A percentile compares a stretch with the other conserved stretches of the same genome.
Evolutionary conservation across 2,329 filamentous ascomycete species (phyloP).

Genomic region (Podosphaera leucotricha): DNA sequence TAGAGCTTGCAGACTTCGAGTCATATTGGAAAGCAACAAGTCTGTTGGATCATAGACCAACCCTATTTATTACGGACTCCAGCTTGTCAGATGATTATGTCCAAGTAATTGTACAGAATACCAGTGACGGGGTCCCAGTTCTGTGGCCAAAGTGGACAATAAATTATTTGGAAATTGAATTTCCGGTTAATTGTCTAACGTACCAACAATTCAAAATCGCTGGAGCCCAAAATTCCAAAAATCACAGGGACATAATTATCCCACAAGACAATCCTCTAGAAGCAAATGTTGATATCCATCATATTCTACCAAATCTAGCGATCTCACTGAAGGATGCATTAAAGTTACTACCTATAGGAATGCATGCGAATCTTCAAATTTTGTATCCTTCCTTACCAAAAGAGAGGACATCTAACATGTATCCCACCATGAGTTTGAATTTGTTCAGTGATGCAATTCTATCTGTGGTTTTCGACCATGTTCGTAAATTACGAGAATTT

Average conservation of each 20-base stretch:
- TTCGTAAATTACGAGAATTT: constrained; percentile 38
- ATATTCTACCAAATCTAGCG: constrained; percentile 49
- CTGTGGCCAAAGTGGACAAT: constrained; percentile 73
- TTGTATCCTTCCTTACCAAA: constrained; percentile 61
- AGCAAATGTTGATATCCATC: constrained; percentile 42
- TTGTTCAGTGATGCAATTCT: constrained; percentile 64
- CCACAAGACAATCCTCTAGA: constrained; percentile 24
- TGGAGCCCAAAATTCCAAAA: constrained; percentile 13
- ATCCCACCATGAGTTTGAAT: constrained; percentile 65
- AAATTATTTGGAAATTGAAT: constrained; percentile 48
- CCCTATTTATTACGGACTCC: constrained; percentile 76
- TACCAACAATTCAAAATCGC: constrained; percentile 41
- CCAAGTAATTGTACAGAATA: constrained; percentile 75
- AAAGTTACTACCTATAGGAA: constrained; percentile 45
- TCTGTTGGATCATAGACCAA: constrained; percentile 66
- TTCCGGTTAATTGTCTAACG: constrained; percentile 60
- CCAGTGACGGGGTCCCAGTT: constrained; percentile 65
- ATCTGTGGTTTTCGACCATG: constrained; percentile 74
- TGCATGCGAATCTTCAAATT: constrained; percentile 83
- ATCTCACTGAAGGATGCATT: constrained; percentile 61
- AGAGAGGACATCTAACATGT: constrained; percentile 43
- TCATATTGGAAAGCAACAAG: constrained; percentile 99
- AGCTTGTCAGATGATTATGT: constrained; percentile 93
- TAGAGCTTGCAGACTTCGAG: constrained; percentile 95
- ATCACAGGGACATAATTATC: constrained; percentile 18